Evolutionary conservation across 2,329 filamentous ascomycete species (phyloP).

Genomic region (Colletotrichum destructivum): DNA sequence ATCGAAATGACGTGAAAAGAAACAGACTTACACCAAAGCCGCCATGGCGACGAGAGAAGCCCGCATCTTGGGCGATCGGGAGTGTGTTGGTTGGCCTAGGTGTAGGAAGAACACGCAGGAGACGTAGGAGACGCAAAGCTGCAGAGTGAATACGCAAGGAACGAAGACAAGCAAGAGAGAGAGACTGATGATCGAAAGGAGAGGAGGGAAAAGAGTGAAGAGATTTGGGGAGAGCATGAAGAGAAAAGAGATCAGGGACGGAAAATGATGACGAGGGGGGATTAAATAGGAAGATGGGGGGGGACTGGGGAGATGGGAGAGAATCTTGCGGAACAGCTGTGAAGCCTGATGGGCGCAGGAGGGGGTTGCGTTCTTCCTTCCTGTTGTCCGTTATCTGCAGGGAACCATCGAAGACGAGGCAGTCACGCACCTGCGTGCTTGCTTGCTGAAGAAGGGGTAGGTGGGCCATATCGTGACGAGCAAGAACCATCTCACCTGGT

Average conservation of each 20-base stretch:
- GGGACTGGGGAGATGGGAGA: not conserved
- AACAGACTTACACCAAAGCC: constrained; percentile 53
- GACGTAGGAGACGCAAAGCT: constrained; percentile 30
- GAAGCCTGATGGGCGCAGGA: not conserved
- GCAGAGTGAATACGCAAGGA: constrained; percentile 32
- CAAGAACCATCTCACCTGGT: not conserved
- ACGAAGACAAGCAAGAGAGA: constrained; percentile 29
- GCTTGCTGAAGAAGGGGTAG: not conserved
- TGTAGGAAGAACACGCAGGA: constrained; percentile 15
- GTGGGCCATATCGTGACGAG: not conserved
- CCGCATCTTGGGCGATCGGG: constrained; percentile 55
- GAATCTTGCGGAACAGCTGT: not conserved
- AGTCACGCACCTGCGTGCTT: not conserved
- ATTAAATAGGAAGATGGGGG: constrained; percentile 10
- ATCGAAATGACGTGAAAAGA: not conserved
- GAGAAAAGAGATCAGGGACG: not conserved
- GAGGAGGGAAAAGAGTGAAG: constrained; percentile 27
- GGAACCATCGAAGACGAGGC: not conserved
- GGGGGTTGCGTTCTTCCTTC: not conserved
- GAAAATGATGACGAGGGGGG: not conserved
- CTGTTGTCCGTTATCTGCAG: not conserved
- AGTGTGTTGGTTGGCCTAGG: constrained; percentile 44
- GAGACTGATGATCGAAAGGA: constrained; percentile 32
- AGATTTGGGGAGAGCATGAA: constrained; percentile 21
- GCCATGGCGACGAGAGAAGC: constrained; percentile 54